Evolutionary conservation across 1,284 basidiomycete genomes (phyloP), one percentile per base, ranked within the genome.

Genomic region (Trametes polyzona): DNA sequence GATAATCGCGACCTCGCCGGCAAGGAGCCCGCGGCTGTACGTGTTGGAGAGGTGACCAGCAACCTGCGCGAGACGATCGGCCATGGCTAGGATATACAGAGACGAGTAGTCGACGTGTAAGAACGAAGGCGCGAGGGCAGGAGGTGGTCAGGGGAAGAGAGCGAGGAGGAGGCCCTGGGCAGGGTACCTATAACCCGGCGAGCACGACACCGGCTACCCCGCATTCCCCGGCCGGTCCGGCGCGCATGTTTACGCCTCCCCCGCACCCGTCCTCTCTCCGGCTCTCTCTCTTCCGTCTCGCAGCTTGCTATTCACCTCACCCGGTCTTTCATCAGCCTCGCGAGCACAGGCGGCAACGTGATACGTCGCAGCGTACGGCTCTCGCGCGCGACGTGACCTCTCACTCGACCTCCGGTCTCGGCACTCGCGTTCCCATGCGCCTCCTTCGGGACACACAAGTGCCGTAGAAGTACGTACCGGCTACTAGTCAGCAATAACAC

Each of bases 1-100:
- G 65, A 95, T 86, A 71, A 95, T 93, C 29, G 88, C 92, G 14
- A 94, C 92, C 67, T 94, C 89, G 12, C 86, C 90, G 7, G 79
- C 80, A 43, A 93, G 76, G 44, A 93, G 74, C 2, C 91, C 90
- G 19, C 87, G 80, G 19, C 80, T 74, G 59, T 83, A 71, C 16
- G 80, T 71, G 67, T 83, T 85, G 23, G 82, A 80, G 46, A 92
- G 73, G 66, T 92, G 90, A 50, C 82, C 82, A 33, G 88, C 80
- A 51, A 92, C 80, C 73, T 91, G 89, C 44, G 82, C 73, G 49
- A 92, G 81, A 73, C 89, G 85, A 61, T 78, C 76, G 32, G 88
- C 74, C 88, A 90, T 88, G 32, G 50, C 64, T 40, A 16, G 11
- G 7, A 36, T 42, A 10, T 47, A 33, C 12, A 30, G 37, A 12